Evolutionary conservation across 768 basidiomycete species (phyloP), one percentile per base, ranked within the genome.

Genomic region (Lactarius vividus): DNA sequence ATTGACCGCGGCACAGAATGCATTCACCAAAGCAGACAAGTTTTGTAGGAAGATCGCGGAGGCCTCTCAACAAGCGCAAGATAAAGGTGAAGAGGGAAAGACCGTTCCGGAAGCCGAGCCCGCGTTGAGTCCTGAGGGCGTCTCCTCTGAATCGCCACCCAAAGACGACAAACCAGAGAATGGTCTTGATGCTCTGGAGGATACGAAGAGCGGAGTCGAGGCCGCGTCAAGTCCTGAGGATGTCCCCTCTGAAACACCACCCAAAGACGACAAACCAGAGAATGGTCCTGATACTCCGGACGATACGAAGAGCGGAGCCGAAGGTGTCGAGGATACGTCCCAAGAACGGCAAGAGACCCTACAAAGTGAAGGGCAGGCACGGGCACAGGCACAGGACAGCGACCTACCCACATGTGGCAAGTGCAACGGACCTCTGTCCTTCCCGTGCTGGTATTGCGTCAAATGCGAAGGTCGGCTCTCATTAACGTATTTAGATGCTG

Each of bases 351-450:
- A 56, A 20, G 55, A 33, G 33, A 23, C 55, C 11, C n/a, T 9
- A 23, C 55, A 56, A 35, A 20, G 4, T 31, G 31, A n/a, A 15
- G 33, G n/a, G 33, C 29, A 33, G 31, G 29, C 55, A 6, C 53
- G 3, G 7, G 49, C 57, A 59, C 28, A 59, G 71, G 8, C 64
- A 67, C 31, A 55, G 68, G 33, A 67, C 71, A n/a, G 66, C 68
- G 59, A 68, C 65, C 39, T 70, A 70, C 46, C 71, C 64, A 1
- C 62, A 66, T 37, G 75, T 72, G 6, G 69, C 64, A 42, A 70
- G 59, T 53, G 75, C 73, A 18, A 66, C 72, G 40, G 64, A 69
- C 37, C 42, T 33, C 40, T n/a, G 49, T 57, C 46, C 15, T 40
- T 63, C 55, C 62, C 62, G 9, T 57, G 29, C 35, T 62, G 61